phyloP scores from a whole-genome alignment of 768 basidiomycete species.

The Leucocoprinus sp. region DNA sequence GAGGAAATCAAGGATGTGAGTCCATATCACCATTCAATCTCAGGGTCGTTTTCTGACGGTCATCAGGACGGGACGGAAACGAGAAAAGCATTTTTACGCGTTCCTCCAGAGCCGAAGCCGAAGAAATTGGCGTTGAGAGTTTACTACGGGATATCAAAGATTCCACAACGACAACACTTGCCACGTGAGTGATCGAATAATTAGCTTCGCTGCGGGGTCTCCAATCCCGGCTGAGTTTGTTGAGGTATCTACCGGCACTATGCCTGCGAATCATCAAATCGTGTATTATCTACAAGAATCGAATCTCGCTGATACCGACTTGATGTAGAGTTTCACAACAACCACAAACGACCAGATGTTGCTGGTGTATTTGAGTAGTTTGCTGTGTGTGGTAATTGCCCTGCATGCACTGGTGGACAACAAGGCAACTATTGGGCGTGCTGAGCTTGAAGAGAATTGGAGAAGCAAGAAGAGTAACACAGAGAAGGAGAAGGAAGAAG shows the following conservation, averaged over 20 bases:
- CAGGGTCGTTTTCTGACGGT: not conserved
- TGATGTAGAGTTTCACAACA: constrained; percentile 71
- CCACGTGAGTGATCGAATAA: constrained; percentile 88
- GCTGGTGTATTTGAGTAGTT: constrained; percentile 88
- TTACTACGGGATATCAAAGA: constrained; percentile 94
- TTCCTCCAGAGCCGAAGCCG: constrained; percentile 92
- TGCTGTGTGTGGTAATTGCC: constrained; percentile 87
- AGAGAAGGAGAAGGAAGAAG: constrained; percentile 17
- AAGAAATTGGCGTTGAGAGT: constrained; percentile 98
- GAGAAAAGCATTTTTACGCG: constrained; percentile 76
- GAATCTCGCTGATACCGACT: constrained; percentile 59
- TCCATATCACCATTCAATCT: constrained; percentile 10
- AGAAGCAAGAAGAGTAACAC: constrained; percentile 32
- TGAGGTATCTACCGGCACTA: constrained; percentile 66
- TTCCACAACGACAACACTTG: constrained; percentile 89
- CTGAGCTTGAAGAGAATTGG: constrained; percentile 65
- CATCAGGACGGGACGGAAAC: constrained; percentile 78
- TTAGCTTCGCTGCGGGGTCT: constrained; percentile 86
- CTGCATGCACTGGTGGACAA: constrained; percentile 87
- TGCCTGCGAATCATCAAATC: constrained; percentile 96
- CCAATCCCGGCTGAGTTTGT: constrained; percentile 68
- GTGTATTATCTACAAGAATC: constrained; percentile 95
- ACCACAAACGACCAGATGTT: constrained; percentile 92
- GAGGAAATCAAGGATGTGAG: constrained; percentile 98
- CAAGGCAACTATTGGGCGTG: constrained; percentile 73